Conservation (phyloP, 106 monocot species). For the Agapanthus africanus region DNA sequence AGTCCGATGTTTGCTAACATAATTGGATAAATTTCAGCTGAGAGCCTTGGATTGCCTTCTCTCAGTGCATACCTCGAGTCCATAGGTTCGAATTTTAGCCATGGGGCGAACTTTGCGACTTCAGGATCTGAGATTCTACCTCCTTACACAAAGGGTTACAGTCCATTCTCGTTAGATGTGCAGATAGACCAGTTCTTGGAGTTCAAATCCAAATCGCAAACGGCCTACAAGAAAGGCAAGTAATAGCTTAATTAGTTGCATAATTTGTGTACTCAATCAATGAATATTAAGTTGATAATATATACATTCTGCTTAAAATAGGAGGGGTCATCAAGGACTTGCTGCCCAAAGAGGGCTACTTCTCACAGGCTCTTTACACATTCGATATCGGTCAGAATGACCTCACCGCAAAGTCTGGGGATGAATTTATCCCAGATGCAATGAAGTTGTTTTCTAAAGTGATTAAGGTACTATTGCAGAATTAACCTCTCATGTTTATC, state of each 20-base stretch:
- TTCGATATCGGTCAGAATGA: conserved; percentile 92
- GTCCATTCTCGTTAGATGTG: conserved; percentile 81
- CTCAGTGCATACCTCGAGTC: conserved; percentile 74
- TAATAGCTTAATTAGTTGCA: too few species aligned
- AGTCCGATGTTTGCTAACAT: too few species aligned
- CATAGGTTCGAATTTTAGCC: conserved; percentile 55
- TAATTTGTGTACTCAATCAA: too few species aligned
- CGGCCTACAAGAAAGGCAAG: conserved; percentile 21
- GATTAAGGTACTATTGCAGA: too few species aligned
- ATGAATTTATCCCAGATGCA: too few species aligned
- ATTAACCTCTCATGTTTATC: too few species aligned
- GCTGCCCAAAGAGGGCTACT: conserved; percentile 34
- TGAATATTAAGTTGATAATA: too few species aligned
- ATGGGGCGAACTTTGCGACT: conserved; percentile 83
- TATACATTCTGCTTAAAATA: too few species aligned
- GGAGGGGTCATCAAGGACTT: conserved; percentile 18
- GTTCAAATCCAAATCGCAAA: conserved; percentile 49
- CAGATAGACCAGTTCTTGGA: conserved; percentile 66
- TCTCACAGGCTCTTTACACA: conserved; percentile 49
- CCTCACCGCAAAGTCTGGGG: conserved; percentile 32
- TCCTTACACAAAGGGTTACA: conserved; percentile 58
- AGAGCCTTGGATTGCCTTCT: conserved; percentile 50
- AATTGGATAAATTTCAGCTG: too few species aligned
- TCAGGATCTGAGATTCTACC: conserved; percentile 25
- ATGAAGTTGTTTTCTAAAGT: too few species aligned